A percentile compares a stretch with the other conserved stretches of the same genome.
Evolutionary conservation across 2,329 filamentous ascomycete species (phyloP).

Genomic region (Verticillium nubilum): DNA sequence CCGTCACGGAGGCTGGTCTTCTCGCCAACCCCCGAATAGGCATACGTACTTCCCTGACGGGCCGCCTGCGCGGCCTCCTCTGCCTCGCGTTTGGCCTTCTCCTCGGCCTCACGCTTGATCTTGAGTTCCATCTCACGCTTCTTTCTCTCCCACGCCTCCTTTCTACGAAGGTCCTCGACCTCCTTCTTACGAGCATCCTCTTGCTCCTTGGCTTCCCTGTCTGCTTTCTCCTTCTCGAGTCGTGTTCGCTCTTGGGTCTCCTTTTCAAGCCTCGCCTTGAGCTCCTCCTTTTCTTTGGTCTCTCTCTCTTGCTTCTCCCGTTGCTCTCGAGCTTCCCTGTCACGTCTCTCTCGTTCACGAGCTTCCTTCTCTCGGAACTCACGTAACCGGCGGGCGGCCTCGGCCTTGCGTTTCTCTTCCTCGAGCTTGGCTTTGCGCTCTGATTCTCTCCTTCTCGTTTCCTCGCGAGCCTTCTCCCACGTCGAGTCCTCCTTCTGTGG

Average conservation of each 20-base stretch:
- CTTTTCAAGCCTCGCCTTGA: slow-evolving; percentile 21
- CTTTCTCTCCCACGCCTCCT: slow-evolving; percentile 24
- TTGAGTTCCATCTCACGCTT: slow-evolving; percentile 15
- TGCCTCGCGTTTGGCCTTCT: slow-evolving; percentile 24
- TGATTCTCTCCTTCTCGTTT: slow-evolving; percentile 58
- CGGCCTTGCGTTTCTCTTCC: slow-evolving; percentile 54
- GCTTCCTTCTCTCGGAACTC: slow-evolving; percentile 54
- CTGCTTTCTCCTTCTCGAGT: slow-evolving; percentile 42
- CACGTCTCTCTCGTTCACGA: slow-evolving; percentile 35
- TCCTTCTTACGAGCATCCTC: slow-evolving; percentile 25
- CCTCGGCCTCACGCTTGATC: slow-evolving; percentile 22
- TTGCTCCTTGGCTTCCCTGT: slow-evolving; percentile 29
- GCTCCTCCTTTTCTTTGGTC: slow-evolving; percentile 21
- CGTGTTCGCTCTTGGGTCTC: slow-evolving; percentile 31
- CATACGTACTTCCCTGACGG: slow-evolving; percentile 50
- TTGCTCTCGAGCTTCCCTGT: slow-evolving; percentile 29
- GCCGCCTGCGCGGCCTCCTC: slow-evolving; percentile 20
- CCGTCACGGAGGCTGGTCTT: slow-evolving; percentile 66
- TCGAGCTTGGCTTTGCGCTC: slow-evolving; percentile 57
- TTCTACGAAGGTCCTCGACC: slow-evolving; percentile 17
- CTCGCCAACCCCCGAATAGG: slow-evolving; percentile 61
- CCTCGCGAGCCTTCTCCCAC: slow-evolving; percentile 43
- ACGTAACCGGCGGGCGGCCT: slow-evolving; percentile 44
- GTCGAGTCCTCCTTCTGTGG: slow-evolving; percentile 12
- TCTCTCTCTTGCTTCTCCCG: slow-evolving; percentile 29